Percentiles rank a stretch among this genome's conserved stretches.
Conservation (phyloP, 148 eudicot genomes). For the Heliosperma pusillum region DNA sequence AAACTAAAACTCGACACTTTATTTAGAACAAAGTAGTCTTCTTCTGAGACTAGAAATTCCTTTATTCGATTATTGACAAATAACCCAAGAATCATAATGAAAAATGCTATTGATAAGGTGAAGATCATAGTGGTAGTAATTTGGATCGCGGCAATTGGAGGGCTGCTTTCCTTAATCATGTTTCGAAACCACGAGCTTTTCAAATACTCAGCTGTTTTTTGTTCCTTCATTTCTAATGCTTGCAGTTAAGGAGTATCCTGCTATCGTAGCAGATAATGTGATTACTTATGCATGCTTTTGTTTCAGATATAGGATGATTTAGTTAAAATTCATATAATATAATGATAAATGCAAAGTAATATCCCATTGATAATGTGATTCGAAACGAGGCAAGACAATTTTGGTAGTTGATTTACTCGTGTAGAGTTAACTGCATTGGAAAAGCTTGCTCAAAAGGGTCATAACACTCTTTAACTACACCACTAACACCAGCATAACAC, state of each 20-base stretch:
- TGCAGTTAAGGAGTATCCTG: too few relatives aligned
- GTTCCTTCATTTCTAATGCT: conserved; percentile 8
- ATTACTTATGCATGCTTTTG: background rate
- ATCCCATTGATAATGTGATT: conserved; percentile 14
- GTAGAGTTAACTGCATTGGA: background rate
- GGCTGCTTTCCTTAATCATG: conserved; percentile 30
- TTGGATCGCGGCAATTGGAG: conserved; percentile 48
- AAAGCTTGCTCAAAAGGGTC: background rate
- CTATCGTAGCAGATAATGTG: too few relatives aligned
- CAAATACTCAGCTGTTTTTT: background rate
- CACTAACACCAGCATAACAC: background rate
- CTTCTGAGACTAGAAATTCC: conserved; percentile 38
- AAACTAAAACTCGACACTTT: background rate
- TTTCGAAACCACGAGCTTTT: conserved; percentile 26
- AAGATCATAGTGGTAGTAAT: conserved; percentile 52
- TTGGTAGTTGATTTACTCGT: background rate
- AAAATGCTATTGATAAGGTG: conserved; percentile 40
- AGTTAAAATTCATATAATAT: background rate
- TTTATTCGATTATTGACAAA: conserved; percentile 47
- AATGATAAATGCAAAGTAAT: background rate
- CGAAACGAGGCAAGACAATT: conserved; percentile 15
- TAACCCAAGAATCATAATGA: conserved; percentile 44
- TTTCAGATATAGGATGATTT: background rate
- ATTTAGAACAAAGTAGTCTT: conserved; percentile 31
- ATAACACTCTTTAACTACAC: background rate